Evolutionary conservation across 225 moss, liverwort and hornwort genomes (phyloP), one percentile per base, ranked within the genome.

Genomic region (Neckera pumila): DNA sequence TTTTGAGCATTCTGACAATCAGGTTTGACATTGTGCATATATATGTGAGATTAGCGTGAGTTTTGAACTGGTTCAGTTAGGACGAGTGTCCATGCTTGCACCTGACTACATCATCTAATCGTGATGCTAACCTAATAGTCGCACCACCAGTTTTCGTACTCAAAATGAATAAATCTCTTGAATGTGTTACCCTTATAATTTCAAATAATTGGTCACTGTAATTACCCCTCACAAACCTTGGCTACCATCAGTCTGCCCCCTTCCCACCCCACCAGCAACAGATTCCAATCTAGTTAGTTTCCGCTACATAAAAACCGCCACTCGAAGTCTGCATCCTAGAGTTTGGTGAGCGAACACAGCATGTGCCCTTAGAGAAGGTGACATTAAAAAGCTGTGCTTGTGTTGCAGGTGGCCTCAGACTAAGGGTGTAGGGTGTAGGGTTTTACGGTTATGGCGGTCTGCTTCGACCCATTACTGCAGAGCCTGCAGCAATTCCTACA

Each of bases 401-500:
- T 40, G 28, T 58, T 79, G 79, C 28, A 79, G 18, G 40, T n/a
- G 56, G 16, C 7, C 56, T 78, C 26, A 78, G 10, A 26, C n/a
- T 25, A 56, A 27, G n/a, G 56, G 25, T 36, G 4, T 8, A 33
- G 22, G 76, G 22, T 53, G 54, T 36, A 36, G 15, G 54, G 23
- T 54, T 77, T 77, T 57, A 38, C 38, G 17, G 7, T 57, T 19
- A 79, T 79, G 79, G 40, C 40, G 40, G 40, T 40, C 58, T 18
- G 28, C 59, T 83, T 79, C 75, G 60, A 88, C 66, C 88, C 90
- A 25, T 61, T 85, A 18, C 11, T 53, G 49, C 86, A 90, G 79
- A 92, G 70, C 86, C 51, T 92, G 71, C 73, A 54, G 49, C 86
- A 87, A 21, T 88, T 77, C 71, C 60, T 88, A 10, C 88, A 83